Conservation (phyloP, 1,284 basidiomycete species). For the Cutaneotrichosporon mucoides region DNA sequence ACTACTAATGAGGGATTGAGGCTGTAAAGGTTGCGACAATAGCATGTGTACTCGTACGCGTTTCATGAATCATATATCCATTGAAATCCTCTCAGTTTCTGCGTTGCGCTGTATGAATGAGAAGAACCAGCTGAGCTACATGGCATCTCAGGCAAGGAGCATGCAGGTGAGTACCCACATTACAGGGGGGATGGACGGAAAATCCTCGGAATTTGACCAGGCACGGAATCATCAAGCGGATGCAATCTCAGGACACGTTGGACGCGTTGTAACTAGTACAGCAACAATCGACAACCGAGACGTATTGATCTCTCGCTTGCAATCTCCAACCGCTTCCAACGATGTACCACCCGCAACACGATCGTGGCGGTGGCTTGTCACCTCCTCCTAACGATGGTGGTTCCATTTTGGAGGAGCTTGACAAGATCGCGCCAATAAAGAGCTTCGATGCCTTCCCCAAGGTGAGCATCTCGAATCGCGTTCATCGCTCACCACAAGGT, state of each 20-base stretch:
- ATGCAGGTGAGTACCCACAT: too few species aligned
- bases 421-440: conserved; percentile 48
- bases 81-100: neutral
- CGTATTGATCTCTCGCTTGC: too few species aligned
- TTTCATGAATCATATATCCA: neutral
- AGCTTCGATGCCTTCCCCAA: conserved; percentile 72
- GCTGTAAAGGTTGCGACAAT: neutral
- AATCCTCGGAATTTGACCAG: too few species aligned
- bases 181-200: too few species aligned
- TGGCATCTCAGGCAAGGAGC: too few species aligned
- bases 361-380: conserved; percentile 14
- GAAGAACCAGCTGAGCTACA: too few species aligned
- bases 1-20: conserved; percentile 54
- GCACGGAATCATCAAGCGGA: neutral
- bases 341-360: conserved; percentile 40
- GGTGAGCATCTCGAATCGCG: conserved; percentile 24
- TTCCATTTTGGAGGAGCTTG: conserved; percentile 46
- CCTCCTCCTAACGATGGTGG: neutral
- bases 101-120: too few species aligned
- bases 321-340: too few species aligned
- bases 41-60: neutral
- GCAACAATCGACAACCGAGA: too few species aligned
- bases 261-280: too few species aligned
- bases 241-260: too few species aligned
- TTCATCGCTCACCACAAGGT: conserved; percentile 46